A percentile compares a stretch with the other conserved stretches of the same genome.
Evolutionary conservation across 768 basidiomycete genomes (phyloP).

Genomic region (Boletus huronensis): DNA sequence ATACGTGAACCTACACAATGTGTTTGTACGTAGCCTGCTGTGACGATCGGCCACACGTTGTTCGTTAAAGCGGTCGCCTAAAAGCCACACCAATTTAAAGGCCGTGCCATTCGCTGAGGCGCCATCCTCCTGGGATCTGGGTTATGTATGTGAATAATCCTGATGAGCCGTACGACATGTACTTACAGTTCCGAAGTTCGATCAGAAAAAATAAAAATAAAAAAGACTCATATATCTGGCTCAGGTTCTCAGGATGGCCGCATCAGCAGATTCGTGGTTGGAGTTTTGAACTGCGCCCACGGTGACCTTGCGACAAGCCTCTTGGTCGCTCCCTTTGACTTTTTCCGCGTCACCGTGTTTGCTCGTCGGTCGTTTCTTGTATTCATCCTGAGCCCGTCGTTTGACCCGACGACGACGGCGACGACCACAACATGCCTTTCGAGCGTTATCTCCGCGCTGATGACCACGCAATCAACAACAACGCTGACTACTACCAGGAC

Average conservation of each 20-base stretch:
- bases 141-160: neutral
- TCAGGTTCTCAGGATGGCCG: too few species aligned
- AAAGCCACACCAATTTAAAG: constrained; percentile 13
- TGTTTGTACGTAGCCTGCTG: constrained; percentile 23
- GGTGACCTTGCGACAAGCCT: neutral
- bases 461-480: constrained; percentile 1
- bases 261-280: neutral
- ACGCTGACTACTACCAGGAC: constrained; percentile 14
- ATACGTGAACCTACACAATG: constrained; percentile 15
- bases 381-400: neutral
- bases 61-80: constrained; percentile 16
- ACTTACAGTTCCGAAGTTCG: neutral
- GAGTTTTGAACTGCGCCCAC: neutral
- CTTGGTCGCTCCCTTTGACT: neutral
- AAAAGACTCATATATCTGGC: constrained; percentile 8
- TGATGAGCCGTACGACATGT: constrained; percentile 5
- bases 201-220: constrained; percentile 9
- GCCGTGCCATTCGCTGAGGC: constrained; percentile 10
- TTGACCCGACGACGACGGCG: constrained; percentile 4
- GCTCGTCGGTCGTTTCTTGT: neutral
- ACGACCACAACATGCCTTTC: constrained; percentile 37
- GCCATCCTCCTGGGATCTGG: constrained; percentile 11
- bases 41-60: constrained; percentile 26
- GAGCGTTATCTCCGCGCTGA: constrained; percentile 37
- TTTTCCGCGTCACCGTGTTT: neutral